A percentile compares a stretch with the other conserved stretches of the same genome.
Evolutionary conservation across 1,284 basidiomycete species (phyloP).

Genomic region (Cerioporus squamosus): DNA sequence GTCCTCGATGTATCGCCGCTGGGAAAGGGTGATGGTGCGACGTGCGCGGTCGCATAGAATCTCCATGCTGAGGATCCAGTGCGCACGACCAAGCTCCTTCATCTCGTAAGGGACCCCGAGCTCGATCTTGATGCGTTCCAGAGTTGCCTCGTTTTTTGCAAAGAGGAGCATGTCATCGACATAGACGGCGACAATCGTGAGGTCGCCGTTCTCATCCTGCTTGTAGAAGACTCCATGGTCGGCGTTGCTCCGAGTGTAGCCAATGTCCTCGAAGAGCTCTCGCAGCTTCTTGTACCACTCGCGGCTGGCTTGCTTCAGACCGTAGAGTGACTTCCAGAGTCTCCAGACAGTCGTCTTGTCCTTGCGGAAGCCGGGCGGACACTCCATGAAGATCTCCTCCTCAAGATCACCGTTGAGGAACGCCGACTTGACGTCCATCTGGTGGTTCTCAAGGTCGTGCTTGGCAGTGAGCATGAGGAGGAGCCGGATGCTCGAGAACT

Average conservation of each 20-base stretch:
- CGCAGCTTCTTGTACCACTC: constrained; percentile 24
- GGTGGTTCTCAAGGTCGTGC: constrained; percentile 36
- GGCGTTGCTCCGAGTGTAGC: too few relatives aligned
- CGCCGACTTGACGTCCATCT: constrained; percentile 47
- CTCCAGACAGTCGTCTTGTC: not conserved
- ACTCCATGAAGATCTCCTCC: constrained; percentile 36
- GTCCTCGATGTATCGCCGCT: constrained; percentile 28
- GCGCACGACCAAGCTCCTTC: constrained; percentile 36
- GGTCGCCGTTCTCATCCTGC: too few relatives aligned
- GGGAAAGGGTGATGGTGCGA: constrained; percentile 31
- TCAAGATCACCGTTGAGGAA: constrained; percentile 43
- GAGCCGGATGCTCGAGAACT: constrained; percentile 30
- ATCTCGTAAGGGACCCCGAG: constrained; percentile 33
- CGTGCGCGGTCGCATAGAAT: constrained; percentile 30
- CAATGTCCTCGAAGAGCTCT: constrained; percentile 2
- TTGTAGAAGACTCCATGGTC: too few relatives aligned
- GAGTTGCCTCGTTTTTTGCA: constrained; percentile 18
- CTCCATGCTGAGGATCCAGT: constrained; percentile 38
- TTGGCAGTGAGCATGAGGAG: constrained; percentile 38
- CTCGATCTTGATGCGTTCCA: constrained; percentile 27
- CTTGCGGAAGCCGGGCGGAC: constrained; percentile 33
- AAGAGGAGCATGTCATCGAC: constrained; percentile 35
- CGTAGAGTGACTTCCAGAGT: constrained; percentile 27
- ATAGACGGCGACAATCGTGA: constrained; percentile 12
- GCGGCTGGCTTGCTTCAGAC: constrained; percentile 29